Conservation (phyloP, 495 filamentous ascomycete species). For the Tuber aestivum region DNA sequence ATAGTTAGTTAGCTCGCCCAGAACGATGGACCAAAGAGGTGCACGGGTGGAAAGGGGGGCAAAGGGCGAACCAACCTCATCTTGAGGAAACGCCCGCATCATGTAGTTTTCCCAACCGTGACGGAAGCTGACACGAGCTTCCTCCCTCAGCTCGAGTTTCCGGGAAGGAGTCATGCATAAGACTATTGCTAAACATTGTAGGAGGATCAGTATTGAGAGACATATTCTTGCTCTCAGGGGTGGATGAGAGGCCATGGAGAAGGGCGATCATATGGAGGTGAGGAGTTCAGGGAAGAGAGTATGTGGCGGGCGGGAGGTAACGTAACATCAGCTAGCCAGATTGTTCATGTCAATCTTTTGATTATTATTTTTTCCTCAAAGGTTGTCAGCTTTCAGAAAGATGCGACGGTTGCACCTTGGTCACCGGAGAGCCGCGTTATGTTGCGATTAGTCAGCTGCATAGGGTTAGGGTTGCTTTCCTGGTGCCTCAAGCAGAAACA, state of each 20-base stretch:
- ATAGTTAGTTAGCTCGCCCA: conserved; percentile 2
- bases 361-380: no score
- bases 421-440: not conserved
- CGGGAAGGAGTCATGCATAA: conserved; percentile 52
- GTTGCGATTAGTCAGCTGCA: not conserved
- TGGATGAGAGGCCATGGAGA: conserved; percentile 30
- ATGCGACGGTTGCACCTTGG: conserved; percentile 33
- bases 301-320: not conserved
- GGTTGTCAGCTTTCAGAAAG: conserved; percentile 2
- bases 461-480: conserved; percentile 1
- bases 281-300: not conserved
- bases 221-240: conserved; percentile 34
- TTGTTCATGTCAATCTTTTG: not conserved
- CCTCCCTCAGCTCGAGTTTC: conserved; percentile 54
- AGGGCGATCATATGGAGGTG: conserved; percentile 22
- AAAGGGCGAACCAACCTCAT: conserved; percentile 57
- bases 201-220: conserved; percentile 36
- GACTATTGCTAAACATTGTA: conserved; percentile 41
- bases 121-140: conserved; percentile 90
- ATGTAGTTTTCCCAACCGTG: conserved; percentile 97
- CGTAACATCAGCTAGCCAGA: not conserved
- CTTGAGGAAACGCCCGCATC: conserved; percentile 87
- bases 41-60: not conserved
- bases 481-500: no score
- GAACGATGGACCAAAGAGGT: conserved; percentile 17